Conservation (phyloP, 192 early-diverging fungal species). For the Umbelopsis sp. region DNA sequence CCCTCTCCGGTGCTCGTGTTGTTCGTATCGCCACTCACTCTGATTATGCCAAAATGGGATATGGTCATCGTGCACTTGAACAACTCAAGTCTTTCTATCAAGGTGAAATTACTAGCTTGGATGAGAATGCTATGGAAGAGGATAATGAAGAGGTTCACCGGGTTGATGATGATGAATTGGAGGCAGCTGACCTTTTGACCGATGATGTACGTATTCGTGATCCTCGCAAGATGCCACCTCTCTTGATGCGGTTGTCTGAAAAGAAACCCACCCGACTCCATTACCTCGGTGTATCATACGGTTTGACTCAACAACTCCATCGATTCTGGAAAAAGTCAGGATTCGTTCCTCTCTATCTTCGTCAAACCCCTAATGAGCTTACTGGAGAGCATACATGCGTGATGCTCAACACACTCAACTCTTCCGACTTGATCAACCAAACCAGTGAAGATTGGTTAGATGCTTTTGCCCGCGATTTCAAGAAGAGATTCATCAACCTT, state of each 20-base stretch:
- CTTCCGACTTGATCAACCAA: conserved; percentile 44
- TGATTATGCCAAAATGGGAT: conserved; percentile 97
- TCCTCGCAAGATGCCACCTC: conserved; percentile 88
- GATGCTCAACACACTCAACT: conserved; percentile 84
- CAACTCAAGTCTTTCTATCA: conserved; percentile 87
- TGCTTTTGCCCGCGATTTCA: conserved; percentile 91
- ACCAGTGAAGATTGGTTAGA: conserved; percentile 78
- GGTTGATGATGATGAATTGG: conserved; percentile 57
- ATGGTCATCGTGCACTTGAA: conserved; percentile 87
- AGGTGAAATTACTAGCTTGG: conserved; percentile 73
- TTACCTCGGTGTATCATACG: conserved; percentile 96
- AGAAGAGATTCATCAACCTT: conserved; percentile 84
- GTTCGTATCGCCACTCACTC: conserved; percentile 98
- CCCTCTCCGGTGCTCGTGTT: conserved; percentile 91
- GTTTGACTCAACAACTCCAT: conserved; percentile 84
- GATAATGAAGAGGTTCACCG: conserved; percentile 47
- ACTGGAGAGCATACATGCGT: conserved; percentile 99
- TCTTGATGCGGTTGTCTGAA: conserved; percentile 85
- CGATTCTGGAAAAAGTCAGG: conserved; percentile 96
- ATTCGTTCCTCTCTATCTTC: conserved; percentile 91
- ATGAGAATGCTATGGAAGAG: conserved; percentile 59
- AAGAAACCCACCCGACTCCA: conserved; percentile 79
- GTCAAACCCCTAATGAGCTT: conserved; percentile 95
- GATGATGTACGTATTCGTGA: conserved; percentile 88
- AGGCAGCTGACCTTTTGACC: conserved; percentile 56